These are phyloP conservation scores for Phaeosphaeria sp. DNA, from an alignment of 2,329 filamentous ascomycete genomes.

Conservation along the genomic window DNA sequence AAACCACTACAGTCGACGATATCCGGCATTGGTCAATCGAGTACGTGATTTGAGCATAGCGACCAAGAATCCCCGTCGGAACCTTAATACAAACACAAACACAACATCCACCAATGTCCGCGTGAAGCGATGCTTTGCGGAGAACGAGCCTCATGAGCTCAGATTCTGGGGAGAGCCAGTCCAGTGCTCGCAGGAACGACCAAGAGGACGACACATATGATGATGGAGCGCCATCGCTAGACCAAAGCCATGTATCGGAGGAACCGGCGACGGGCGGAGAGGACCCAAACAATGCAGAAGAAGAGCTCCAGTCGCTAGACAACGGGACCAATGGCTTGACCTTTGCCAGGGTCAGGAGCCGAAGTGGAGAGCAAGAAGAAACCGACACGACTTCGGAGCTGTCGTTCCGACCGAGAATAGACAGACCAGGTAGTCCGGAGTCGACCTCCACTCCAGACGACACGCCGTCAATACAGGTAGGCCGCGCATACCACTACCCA, in stretches of 20 bases:
- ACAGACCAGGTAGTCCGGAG: conserved; percentile 65
- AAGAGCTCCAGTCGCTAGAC: conserved; percentile 32
- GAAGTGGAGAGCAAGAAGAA: conserved; percentile 28
- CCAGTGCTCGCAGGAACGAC: conserved; percentile 63
- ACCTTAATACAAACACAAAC: background rate
- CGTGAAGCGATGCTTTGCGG: conserved; percentile 60
- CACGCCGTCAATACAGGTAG: conserved; percentile 80
- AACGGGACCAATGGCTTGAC: conserved; percentile 35
- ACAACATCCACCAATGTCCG: conserved; percentile 18
- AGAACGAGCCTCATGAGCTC: conserved; percentile 70
- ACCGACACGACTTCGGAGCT: conserved; percentile 26
- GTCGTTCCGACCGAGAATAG: conserved; percentile 17
- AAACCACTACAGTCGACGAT: background rate
- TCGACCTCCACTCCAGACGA: conserved; percentile 82
- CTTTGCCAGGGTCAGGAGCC: conserved; percentile 39
- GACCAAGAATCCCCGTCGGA: conserved; percentile 1
- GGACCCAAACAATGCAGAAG: conserved; percentile 20
- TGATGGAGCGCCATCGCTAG: conserved; percentile 61
- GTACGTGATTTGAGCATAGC: conserved; percentile 8
- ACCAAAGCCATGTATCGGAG: conserved; percentile 50
- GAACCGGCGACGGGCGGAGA: conserved; percentile 11
- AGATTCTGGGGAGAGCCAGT: conserved; percentile 67
- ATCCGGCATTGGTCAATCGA: conserved; percentile 7
- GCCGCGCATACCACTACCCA: conserved; percentile 35
- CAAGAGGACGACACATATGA: conserved; percentile 33